Evolutionary conservation across 2,329 filamentous ascomycete species (phyloP), one percentile per base, ranked within the genome.

Genomic region (Alternaria atra): DNA sequence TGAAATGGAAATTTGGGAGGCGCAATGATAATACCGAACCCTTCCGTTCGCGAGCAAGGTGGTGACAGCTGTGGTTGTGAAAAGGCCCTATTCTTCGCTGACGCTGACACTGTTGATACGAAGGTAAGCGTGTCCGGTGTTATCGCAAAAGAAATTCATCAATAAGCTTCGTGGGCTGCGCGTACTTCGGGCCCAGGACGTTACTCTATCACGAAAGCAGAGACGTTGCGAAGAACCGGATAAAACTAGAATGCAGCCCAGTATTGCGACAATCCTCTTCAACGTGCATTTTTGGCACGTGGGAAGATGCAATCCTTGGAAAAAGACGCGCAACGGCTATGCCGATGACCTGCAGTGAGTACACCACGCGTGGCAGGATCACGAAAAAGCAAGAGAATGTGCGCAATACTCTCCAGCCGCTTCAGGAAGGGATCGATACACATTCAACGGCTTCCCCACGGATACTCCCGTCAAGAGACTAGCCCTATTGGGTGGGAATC

Each of bases 381-480:
- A n/a, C 27, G 12, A 34, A 43, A 30, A 35, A 47, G 43, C 42
- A 48, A 55, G 10, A 8, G 7, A 20, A 48, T 29, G 43, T 37
- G 30, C 27, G 34, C 23, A 37, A 37, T 10, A 23, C 20, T 17
- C 12, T 39, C 8, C 23, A 25, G 25, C 54, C 52, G 42, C 23
- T 61, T 60, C 40, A 30, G 63, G 61, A 58, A 63, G 54, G 35
- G 53, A 59, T 60, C n/a, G 55, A 65, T 65, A 47, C 50, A 58
- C 34, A 54, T 47, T 44, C 15, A 23, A 27, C 51, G 7, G 25
- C 23, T 52, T 64, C 58, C 60, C 64, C 58, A 64, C 69, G 70
- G 70, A 39, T 65, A 55, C 66, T 71, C 70, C 70, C 70, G 70
- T 39, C 6, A 7, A 12, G 30, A 44, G 50, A 37, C 65, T 72